Evolutionary conservation across 1,139 yeast species (phyloP), one percentile per base, ranked within the genome.

Genomic region (Zygosaccharomyces sapae): DNA sequence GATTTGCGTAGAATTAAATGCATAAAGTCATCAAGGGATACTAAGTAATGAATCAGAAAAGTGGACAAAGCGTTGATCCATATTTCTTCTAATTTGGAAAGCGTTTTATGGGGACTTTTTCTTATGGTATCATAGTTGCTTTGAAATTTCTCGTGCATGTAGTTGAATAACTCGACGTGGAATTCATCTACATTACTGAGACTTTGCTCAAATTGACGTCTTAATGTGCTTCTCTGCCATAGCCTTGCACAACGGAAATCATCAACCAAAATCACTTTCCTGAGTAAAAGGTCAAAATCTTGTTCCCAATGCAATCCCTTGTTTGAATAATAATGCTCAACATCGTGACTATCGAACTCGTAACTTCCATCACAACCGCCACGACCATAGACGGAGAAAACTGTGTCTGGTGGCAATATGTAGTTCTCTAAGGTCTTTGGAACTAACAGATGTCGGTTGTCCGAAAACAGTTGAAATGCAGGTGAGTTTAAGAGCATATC

Each of bases 51-150:
- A 3, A 42, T 20, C 12, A 46, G n/a, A 16, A 49, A 42, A 6
- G 41, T 33, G 3, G 40, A 18, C 16, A 45, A 38, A 2, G 50
- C 44, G 2, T 16, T 13, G 10, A 45, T 33, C 50, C 52, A 49
- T 10, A 39, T 33, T 12, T 12, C 22, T 4, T 41, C 41, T 9
- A 29, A n/a, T 13, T 25, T 31, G 6, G 38, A 12, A 40, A 31
- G 8, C 5, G 8, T 19, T 7, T 30, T 18, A 4, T 27, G 24
- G 4, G 43, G 31, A 5, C 4, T 16, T 19, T 31, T 45, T 19
- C 49, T 44, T 20, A 38, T 31, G 5, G 22, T 9, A 12, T 38
- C 16, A 27, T 44, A 48, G 34, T 48, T 44, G n/a, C 36, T 39
- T 5, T 40, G 40, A 10, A 48, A 45, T n/a, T 20, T 37, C 9